A percentile compares a stretch with the other conserved stretches of the same genome.
phyloP scores from a whole-genome alignment of 1,139 yeast species.

The Scheffersomyces quercinus region DNA sequence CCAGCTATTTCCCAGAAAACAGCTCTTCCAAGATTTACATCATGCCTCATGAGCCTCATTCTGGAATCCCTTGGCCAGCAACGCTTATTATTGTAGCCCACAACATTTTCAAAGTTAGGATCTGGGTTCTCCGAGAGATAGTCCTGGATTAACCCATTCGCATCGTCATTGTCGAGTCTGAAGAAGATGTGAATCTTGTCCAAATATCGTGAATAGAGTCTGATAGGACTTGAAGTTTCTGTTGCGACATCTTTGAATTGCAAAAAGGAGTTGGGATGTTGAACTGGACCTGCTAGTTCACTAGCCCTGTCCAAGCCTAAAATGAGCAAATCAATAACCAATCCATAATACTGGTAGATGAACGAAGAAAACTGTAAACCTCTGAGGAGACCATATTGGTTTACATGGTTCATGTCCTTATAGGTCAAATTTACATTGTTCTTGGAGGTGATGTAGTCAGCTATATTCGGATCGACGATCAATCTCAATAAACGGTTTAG shows the following conservation, averaged over 20 bases:
- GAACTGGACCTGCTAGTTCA: slow-evolving; percentile 80
- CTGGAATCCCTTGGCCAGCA: slow-evolving; percentile 96
- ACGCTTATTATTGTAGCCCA: slow-evolving; percentile 82
- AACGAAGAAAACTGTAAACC: slow-evolving; percentile 92
- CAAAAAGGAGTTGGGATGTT: slow-evolving; percentile 72
- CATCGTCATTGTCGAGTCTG: slow-evolving; percentile 67
- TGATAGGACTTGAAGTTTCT: slow-evolving; percentile 69
- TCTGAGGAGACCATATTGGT: slow-evolving; percentile 82
- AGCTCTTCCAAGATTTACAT: slow-evolving; percentile 90
- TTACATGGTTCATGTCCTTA: slow-evolving; percentile 94
- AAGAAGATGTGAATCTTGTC: slow-evolving; percentile 82
- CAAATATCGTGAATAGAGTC: slow-evolving; percentile 78
- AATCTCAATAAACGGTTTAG: slow-evolving; percentile 78
- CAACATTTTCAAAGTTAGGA: slow-evolving; percentile 83
- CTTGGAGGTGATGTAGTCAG: slow-evolving; percentile 92
- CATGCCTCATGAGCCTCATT: slow-evolving; percentile 88
- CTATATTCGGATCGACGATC: slow-evolving; percentile 85
- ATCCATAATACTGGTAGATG: slow-evolving; percentile 85
- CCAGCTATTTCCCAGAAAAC: slow-evolving; percentile 87
- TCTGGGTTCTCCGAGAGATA: slow-evolving; percentile 85
- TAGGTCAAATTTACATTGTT: slow-evolving; percentile 80
- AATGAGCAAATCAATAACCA: slow-evolving; percentile 76
- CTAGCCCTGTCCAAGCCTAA: slow-evolving; percentile 85
- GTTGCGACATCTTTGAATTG: slow-evolving; percentile 62
- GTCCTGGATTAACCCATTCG: slow-evolving; percentile 73